Percentiles rank a stretch among this genome's conserved stretches.
Evolutionary conservation across 805 yeast species (phyloP).

Genomic region (Ogataea philodendri): DNA sequence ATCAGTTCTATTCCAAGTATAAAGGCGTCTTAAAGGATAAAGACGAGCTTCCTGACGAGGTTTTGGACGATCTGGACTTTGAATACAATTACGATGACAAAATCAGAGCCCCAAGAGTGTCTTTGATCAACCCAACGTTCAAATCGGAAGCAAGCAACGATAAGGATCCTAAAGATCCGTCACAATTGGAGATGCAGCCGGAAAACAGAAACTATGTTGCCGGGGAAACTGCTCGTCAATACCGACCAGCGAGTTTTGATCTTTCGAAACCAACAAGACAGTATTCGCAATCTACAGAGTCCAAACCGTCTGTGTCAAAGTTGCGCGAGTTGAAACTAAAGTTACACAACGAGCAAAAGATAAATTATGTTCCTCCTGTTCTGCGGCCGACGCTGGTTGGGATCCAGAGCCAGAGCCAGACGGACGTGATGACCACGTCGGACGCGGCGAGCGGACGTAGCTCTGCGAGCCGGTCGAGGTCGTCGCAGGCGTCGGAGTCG

Average conservation of each 20-base stretch:
- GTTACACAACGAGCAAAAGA: conserved; percentile 41
- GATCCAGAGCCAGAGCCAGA: conserved; percentile 2
- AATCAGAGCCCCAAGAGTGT: conserved; percentile 54
- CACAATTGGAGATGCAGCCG: conserved; percentile 5
- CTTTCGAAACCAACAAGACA: conserved; percentile 40
- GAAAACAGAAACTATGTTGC: conserved; percentile 2
- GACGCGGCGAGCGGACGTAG: conserved; percentile 1
- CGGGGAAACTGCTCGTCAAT: conserved; percentile 17
- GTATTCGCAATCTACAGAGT: conserved; percentile 25
- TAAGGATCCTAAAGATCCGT: conserved; percentile 12
- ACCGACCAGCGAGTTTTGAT: conserved; percentile 49
- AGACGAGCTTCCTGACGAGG: conserved; percentile 30
- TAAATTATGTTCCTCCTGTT: conserved; percentile 52
- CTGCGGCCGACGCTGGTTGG: conserved; percentile 42
- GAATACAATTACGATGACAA: conserved; percentile 50
- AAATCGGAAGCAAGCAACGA: conserved; percentile 1
- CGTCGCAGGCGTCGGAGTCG: background rate
- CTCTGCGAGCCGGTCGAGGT: conserved; percentile 3
- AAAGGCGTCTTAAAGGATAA: conserved; percentile 32
- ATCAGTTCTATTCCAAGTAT: conserved; percentile 30
- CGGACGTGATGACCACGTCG: conserved; percentile 1
- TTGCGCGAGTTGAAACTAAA: conserved; percentile 13
- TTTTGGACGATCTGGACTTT: conserved; percentile 27
- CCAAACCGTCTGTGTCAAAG: conserved; percentile 12
- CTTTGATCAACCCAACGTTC: conserved; percentile 27